A percentile compares a stretch with the other conserved stretches of the same genome.
phyloP scores from a whole-genome alignment of 352 stramenopile species.

The Pythium insidiosum region DNA sequence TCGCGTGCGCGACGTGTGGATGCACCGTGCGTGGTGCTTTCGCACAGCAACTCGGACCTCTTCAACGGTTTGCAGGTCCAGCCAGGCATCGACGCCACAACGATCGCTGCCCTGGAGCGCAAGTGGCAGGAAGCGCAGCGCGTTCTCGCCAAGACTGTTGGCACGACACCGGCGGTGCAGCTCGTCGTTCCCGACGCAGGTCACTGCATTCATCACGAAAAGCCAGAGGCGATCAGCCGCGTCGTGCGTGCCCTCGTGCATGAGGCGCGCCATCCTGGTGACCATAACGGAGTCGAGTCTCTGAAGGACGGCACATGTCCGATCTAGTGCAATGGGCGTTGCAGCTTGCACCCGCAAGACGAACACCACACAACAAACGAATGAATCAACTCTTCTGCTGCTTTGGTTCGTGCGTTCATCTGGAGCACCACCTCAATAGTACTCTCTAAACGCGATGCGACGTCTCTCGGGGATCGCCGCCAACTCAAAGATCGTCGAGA shows the following conservation, averaged over 20 bases:
- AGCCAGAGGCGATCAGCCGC: slow-evolving; percentile 45
- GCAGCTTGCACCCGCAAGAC: too few relatives aligned
- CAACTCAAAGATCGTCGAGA: too few relatives aligned
- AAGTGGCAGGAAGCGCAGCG: slow-evolving; percentile 64
- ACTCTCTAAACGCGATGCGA: too few relatives aligned
- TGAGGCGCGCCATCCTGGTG: slow-evolving; percentile 7
- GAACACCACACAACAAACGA: background rate
- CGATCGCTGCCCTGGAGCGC: slow-evolving; percentile 36
- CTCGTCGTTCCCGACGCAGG: slow-evolving; percentile 41
- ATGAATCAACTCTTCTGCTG: background rate
- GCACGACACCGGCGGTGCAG: slow-evolving; percentile 28
- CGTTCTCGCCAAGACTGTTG: slow-evolving; percentile 36
- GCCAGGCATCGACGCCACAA: slow-evolving; percentile 18
- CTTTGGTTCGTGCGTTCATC: background rate
- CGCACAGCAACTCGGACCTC: slow-evolving; percentile 52
- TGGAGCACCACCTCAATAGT: too few relatives aligned
- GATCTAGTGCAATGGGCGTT: too few relatives aligned
- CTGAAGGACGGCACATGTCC: slow-evolving; percentile 3
- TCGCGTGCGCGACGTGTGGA: slow-evolving; percentile 12
- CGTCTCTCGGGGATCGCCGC: too few relatives aligned
- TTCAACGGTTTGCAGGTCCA: slow-evolving; percentile 22
- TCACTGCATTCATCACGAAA: slow-evolving; percentile 71
- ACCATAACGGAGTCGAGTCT: slow-evolving; percentile 1
- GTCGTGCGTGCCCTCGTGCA: slow-evolving; percentile 51
- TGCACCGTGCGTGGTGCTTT: slow-evolving; percentile 58